Base-by-base conservation (phyloP, 2,329 filamentous ascomycete genomes). In the Epichloe sibirici region DNA sequence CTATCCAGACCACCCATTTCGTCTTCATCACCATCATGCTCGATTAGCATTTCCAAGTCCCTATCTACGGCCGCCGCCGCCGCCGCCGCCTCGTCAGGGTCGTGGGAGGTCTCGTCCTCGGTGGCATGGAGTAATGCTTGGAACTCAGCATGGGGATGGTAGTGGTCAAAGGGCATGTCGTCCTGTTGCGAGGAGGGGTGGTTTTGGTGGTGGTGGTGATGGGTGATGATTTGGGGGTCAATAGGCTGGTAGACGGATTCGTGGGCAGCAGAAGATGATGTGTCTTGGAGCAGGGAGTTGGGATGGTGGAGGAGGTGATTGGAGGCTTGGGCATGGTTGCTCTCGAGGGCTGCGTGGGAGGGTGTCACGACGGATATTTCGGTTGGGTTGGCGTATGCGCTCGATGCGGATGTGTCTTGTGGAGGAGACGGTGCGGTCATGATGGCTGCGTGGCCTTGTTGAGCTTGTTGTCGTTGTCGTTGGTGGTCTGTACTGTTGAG, bases 201-300 rank as follows among this genome's bases (percentile, higher is more conserved):
- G 53, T 65, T 63, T 47, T 64, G 61, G 8, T 61, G 61, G 45
- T 58, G 63, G 39, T 64, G 61, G 28, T 68, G 63, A 38, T 64
- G 61, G 25, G 67, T 73, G 58, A 80, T 79, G 51, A 81, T 79
- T 57, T 77, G 76, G n/a, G 78, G 77, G 60, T 81, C 77, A 62
- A 81, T 80, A 28, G 77, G 78, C 51, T 79, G 75, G 61, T 76
- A 77, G 25, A 64, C 56, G 8, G 48, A 25, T 35, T 59, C 55
- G 35, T 58, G 60, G 28, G 58, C 54, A 45, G 51, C 23, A 47
- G 51, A 15, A 17, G 63, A 61, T 47, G 17, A 21, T 62, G 62
- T 21, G 37, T 59, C 64, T 15, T 69, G 66, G 12, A 69, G 55
- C 61, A 66, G 59, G 28, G 53, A 55, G 25, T 55, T 56, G 11